phyloP scores from a whole-genome alignment of 768 basidiomycete genomes.

The Tricholoma terreum region DNA sequence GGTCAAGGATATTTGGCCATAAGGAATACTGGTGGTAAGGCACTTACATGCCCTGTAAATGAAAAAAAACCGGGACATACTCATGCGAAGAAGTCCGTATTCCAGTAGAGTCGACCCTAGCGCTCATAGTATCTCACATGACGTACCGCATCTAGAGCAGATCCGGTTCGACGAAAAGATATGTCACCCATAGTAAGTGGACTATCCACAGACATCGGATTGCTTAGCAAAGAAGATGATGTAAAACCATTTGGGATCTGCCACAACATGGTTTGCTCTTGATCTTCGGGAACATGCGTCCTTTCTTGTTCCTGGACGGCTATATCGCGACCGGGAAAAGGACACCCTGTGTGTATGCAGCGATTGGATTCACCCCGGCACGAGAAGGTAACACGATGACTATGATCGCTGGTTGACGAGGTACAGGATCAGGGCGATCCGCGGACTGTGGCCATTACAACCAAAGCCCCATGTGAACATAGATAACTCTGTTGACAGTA shows the following conservation, averaged over 20 bases:
- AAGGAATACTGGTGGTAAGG: not conserved
- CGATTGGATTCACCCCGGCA: not conserved
- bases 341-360: not conserved
- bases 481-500: constrained; percentile 12
- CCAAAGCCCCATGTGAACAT: constrained; percentile 10
- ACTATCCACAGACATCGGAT: not conserved
- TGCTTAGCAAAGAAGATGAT: not conserved
- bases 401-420: constrained; percentile 6
- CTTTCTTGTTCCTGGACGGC: constrained; percentile 1
- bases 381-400: constrained; percentile 11
- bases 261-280: not conserved
- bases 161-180: not conserved
- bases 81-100: not conserved
- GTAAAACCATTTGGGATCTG: not conserved
- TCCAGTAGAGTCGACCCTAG: not conserved
- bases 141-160: not conserved
- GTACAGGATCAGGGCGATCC: constrained; percentile 16
- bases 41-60: not conserved
- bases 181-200: not conserved
- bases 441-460: constrained; percentile 12
- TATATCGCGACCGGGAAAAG: not conserved
- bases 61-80: no score
- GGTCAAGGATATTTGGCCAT: not conserved
- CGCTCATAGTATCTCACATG: not conserved
- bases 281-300: not conserved